Evolutionary conservation across 139 green algal genomes (phyloP), one percentile per base, ranked within the genome.

Genomic region (Coccomyxa sp.): DNA sequence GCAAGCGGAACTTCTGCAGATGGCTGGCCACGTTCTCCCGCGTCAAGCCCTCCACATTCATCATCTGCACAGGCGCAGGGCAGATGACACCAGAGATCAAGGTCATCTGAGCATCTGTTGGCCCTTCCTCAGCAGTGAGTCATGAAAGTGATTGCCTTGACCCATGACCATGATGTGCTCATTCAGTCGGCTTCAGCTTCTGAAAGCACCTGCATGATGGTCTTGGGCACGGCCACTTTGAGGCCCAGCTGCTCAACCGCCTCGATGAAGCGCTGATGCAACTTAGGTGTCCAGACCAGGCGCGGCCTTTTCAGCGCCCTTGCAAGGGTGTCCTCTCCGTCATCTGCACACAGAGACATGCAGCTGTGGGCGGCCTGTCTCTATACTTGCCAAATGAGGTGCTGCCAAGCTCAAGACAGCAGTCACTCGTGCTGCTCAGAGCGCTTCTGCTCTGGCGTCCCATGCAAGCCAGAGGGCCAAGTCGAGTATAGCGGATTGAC

Each of bases 11-110:
- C 85, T 98, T 98, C 81, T 98, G 95, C 39, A 98, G 85, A 75
- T 97, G 95, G 73, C 84, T 93, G 24, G 94, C 94, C 50, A 98
- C 95, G 80, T 98, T 98, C 81, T 98, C 95, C 0, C 95, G 85
- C 0, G 92, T 98, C 55, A 98, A 88, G 68, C 95, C 94, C 14
- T 94, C 88, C 41, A 98, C 93, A 39, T 93, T 92, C 95, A 98
- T 97, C 37, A 94, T 75, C 89, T 94, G 85, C 80, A 79, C 35
- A 77, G 12, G 39, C 0, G 31, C 78, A 70, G 14, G 50, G 18
- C 50, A 31, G 27, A 64, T 7, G 50, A 22, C 50, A 22, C 50
- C 3, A 3, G 18, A 64, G 27, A 22, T 1, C 5, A 3, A 10
- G 27, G 50, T 18, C 50, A 64, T 22, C 22, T 31, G 44, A 10